phyloP scores from a whole-genome alignment of 192 early-diverging fungal genomes.

The Backusella luteola region DNA sequence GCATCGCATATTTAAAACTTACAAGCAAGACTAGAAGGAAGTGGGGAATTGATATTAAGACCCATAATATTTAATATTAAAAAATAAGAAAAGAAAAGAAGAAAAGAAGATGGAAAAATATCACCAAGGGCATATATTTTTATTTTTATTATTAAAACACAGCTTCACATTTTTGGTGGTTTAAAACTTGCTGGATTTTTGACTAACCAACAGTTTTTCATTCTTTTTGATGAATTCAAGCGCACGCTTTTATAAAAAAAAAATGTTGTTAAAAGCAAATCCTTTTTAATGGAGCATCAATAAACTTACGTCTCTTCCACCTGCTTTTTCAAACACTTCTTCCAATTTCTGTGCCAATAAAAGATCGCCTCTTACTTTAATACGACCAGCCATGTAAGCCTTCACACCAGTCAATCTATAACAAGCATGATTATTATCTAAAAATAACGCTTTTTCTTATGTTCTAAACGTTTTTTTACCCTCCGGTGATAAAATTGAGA shows the following conservation, averaged over 20 bases:
- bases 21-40: constrained; percentile 37
- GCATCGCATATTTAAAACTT: background rate
- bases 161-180: background rate
- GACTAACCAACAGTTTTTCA: constrained; percentile 11
- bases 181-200: constrained; percentile 11
- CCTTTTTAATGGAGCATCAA: no score
- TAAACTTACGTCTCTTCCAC: constrained; percentile 24
- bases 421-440: background rate
- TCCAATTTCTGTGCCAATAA: constrained; percentile 28
- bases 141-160: background rate
- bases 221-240: constrained; percentile 30
- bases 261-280: background rate
- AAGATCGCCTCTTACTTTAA: constrained; percentile 28
- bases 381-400: constrained; percentile 24
- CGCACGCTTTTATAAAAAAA: constrained; percentile 12
- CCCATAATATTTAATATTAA: background rate
- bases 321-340: constrained; percentile 28
- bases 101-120: background rate
- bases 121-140: background rate
- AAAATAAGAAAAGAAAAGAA: background rate
- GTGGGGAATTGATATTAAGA: constrained; percentile 35
- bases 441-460: background rate
- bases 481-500: constrained; percentile 37
- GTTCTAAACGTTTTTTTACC: constrained; percentile 14
- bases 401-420: constrained; percentile 23